Base-by-base conservation (phyloP, 441 rosid species). In the Adansonia rubrostipa region DNA sequence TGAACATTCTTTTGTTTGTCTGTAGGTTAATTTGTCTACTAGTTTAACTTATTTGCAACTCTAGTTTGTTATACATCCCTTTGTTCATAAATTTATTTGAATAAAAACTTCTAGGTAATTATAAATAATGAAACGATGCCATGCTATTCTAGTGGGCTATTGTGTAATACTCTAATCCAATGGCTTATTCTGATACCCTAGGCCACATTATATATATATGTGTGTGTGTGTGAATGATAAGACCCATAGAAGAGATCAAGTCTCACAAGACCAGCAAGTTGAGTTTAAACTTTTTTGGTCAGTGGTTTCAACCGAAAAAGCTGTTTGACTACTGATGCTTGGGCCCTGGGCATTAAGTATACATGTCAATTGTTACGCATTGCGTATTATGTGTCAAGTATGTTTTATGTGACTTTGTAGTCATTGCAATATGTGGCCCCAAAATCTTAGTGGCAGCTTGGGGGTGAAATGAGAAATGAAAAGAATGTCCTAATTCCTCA, bases 61-160 rank as follows among this genome's bases (percentile, higher is more conserved):
- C 57, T 53, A 53, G 57, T 13, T 53, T 53, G 57, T 53, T 53
- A 53, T 53, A 53, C 57, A 13, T 61, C 15, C 65, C 65, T 61
- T 60, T 22, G 24, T 58, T 58, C 20, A 20, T 58, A 58, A 58
- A 58, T 58, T 58, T 60, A 22, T 61, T 22, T 61, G 65, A 61
- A 5, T 60, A 24, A 28, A 36, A 61, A 11, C 65, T 15, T 53
- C 57, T 13, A 53, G 8, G 19, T 53, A 53, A 22, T 61, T 24
- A 4, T 61, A 61, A 61, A 61, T 24, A 61, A 61, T 10, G 65
- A 22, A 60, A 22, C 14, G 65, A 61, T 36, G 36, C 40, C 13
- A 61, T 61, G 33, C 65, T 20, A 61, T 22, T 61, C 14, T 24
- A 61, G 40, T 61, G 42, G 65, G 65, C 5, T 4, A 61, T 11